Evolutionary conservation across 108 stramenopile species (phyloP).

Genomic region (Fragilaria crotonensis): DNA sequence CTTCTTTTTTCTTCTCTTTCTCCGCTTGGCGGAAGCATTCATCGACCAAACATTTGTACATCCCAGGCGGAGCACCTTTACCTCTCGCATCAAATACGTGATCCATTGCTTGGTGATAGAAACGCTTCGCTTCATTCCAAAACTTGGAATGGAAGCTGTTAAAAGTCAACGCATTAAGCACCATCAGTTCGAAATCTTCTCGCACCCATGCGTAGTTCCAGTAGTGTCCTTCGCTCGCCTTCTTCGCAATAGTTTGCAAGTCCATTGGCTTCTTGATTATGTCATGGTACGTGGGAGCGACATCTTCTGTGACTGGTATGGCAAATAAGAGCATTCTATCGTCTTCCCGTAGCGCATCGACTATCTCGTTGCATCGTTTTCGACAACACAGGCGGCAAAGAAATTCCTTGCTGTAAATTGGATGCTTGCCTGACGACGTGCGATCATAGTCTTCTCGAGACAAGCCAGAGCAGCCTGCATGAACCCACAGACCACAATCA

Average conservation of each 20-base stretch:
- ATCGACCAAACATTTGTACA: conserved; percentile 31
- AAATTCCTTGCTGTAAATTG: conserved; percentile 55
- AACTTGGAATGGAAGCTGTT: conserved; percentile 45
- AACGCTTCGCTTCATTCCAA: conserved; percentile 64
- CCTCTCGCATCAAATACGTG: conserved; percentile 36
- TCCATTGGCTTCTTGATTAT: conserved; percentile 93
- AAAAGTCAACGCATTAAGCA: conserved; percentile 76
- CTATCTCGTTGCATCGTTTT: conserved; percentile 35
- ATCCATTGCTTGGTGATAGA: conserved; percentile 27
- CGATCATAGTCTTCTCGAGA: conserved; percentile 42
- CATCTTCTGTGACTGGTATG: conserved; percentile 71
- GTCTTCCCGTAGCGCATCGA: conserved; percentile 34
- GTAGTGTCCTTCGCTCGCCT: conserved; percentile 50
- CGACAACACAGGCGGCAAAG: conserved; percentile 50
- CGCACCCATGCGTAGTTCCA: conserved; percentile 64
- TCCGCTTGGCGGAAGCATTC: conserved; percentile 31
- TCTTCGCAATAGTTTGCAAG: conserved; percentile 77
- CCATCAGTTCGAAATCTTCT: conserved; percentile 77
- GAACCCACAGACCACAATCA: conserved; percentile 64
- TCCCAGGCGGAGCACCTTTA: conserved; percentile 40
- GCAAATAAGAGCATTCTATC: conserved; percentile 66
- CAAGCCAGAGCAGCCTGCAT: conserved; percentile 65
- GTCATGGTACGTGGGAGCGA: conserved; percentile 89
- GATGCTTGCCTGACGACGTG: conserved; percentile 39
- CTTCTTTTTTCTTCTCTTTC: conserved; percentile 37